Evolutionary conservation across 129 eudicot genomes (phyloP), one percentile per base, ranked within the genome.

Genomic region (Saposhnikovia divaricata): DNA sequence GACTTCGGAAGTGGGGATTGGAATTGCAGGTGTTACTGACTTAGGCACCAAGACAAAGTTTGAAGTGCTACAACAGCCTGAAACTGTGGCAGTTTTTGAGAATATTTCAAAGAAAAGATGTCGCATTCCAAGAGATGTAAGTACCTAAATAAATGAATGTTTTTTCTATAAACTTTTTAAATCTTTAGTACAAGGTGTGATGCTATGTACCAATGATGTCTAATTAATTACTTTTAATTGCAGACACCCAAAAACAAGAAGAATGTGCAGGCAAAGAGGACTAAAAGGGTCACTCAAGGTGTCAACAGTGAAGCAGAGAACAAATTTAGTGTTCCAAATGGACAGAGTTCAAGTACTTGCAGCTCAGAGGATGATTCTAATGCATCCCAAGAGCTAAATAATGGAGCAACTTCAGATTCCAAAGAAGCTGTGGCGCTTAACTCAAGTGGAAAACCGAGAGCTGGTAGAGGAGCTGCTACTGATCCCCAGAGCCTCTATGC

Each of bases 401-500:
- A 46, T 1, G 75, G 75, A 71, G 47, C 75, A 71, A 71, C 75
- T 13, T 71, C 46, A 39, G 75, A 71, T 39, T 71, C 48, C 23
- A 71, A 66, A 50, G 69, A 12, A n/a, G 28, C 69, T 61, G 69
- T 9, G 25, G 37, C 70, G 34, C 80, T 76, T 18, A 89, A 79
- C 23, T 77, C 76, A 31, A 84, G 80, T 13, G 89, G 80, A 38
- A 94, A 92, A 82, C 70, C 93, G n/a, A 89, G 91, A 83, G 96
- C 99, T 63, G 25, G 86, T 72, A 89, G 96, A 82, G 98, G 98
- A 4, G 81, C 93, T 82, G 98, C 97, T 78, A 92, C 97, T 21
- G 99, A 95, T 80, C 95, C 96, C 42, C 99, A 95, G 75, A 95
- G 99, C 89, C 88, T 95, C 75, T 92, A 95, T 79, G 99, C 99